Evolutionary conservation across 208 protist species (phyloP).

Genomic region (Crithidia brevicula): DNA sequence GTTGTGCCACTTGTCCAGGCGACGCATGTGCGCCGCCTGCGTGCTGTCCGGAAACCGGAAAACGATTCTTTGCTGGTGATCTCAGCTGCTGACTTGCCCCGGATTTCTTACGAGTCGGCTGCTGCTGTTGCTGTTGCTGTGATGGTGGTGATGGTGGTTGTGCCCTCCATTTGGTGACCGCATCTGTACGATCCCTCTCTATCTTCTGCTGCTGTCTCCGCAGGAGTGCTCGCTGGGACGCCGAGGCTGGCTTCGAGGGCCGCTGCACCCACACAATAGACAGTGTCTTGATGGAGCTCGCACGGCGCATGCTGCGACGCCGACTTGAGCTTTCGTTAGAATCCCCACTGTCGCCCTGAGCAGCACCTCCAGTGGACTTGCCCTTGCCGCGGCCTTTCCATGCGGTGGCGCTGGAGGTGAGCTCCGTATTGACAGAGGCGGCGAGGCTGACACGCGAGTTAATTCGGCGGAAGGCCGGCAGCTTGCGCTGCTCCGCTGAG

Average conservation of each 20-base stretch:
- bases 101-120: no score
- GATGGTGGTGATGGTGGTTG: no score
- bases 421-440: not conserved
- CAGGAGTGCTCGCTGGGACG: slow-evolving; percentile 1
- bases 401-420: not conserved
- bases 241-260: not conserved
- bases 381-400: no score
- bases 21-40: no score
- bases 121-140: no score
- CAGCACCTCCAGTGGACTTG: not conserved
- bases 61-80: no score
- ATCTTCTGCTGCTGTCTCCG: not conserved
- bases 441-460: not conserved
- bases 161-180: not conserved
- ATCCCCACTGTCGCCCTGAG: no score
- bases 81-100: no score
- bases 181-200: not conserved
- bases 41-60: no score
- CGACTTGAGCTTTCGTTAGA: no score
- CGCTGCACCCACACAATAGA: slow-evolving; percentile 16
- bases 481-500: not conserved
- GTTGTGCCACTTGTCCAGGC: no score
- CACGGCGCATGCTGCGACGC: not conserved
- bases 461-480: not conserved
- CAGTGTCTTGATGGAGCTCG: slow-evolving; percentile 1